These are phyloP conservation scores for Ustilago cynodontis DNA, from an alignment of 1,284 basidiomycete genomes.

Conservation along the genomic window DNA sequence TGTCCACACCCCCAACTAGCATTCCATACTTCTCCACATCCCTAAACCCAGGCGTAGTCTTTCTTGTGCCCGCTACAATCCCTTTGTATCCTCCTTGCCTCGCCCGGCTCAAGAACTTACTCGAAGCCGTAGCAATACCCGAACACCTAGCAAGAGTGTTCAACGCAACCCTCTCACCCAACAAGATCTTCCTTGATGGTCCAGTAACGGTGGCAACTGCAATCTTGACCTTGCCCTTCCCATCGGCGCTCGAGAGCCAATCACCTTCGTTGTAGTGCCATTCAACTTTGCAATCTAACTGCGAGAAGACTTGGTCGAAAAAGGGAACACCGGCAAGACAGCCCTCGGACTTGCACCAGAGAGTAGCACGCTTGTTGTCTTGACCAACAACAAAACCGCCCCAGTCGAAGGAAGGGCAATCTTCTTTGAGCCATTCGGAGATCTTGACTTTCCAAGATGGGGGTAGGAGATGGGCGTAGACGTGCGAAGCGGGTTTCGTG, in stretches of 20 bases:
- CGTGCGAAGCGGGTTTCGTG: not conserved
- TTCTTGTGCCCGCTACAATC: slow-evolving; percentile 92
- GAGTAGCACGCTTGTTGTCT: slow-evolving; percentile 83
- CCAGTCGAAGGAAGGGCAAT: slow-evolving; percentile 96
- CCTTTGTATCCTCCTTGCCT: slow-evolving; percentile 84
- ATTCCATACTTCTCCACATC: slow-evolving; percentile 99
- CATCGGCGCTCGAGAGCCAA: slow-evolving; percentile 68
- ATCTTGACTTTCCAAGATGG: slow-evolving; percentile 77
- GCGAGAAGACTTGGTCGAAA: slow-evolving; percentile 90
- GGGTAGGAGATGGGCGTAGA: slow-evolving; percentile 61
- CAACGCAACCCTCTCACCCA: slow-evolving; percentile 93
- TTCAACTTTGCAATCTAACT: slow-evolving; percentile 90
- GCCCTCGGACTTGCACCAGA: slow-evolving; percentile 86
- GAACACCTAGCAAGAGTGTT: slow-evolving; percentile 95
- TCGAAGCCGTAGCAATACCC: slow-evolving; percentile 95
- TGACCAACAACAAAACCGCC: slow-evolving; percentile 98
- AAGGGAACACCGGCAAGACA: slow-evolving; percentile 96
- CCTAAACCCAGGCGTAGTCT: slow-evolving; percentile 96
- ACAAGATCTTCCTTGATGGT: slow-evolving; percentile 85
- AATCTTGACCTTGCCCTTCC: slow-evolving; percentile 74
- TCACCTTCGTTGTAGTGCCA: slow-evolving; percentile 92
- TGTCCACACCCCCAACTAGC: slow-evolving; percentile 96
- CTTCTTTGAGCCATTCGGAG: slow-evolving; percentile 87
- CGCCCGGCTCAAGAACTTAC: slow-evolving; percentile 84
- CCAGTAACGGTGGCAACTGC: slow-evolving; percentile 89